Evolutionary conservation across 352 stramenopile species (phyloP).

Genomic region (Pythium apleroticum): DNA sequence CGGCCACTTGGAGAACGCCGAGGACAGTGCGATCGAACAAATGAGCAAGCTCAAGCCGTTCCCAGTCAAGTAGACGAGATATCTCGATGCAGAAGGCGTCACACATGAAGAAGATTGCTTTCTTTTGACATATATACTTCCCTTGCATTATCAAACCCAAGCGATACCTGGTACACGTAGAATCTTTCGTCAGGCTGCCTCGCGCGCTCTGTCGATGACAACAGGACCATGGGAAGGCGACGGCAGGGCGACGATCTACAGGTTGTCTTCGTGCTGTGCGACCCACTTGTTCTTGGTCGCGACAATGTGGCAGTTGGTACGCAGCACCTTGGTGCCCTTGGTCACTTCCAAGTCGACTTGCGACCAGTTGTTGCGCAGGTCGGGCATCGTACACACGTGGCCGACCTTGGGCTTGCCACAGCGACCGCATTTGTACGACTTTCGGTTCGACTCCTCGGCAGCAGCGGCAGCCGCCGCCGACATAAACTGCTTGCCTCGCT

Average conservation of each 20-base stretch:
- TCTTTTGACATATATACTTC: background rate
- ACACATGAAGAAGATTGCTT: background rate
- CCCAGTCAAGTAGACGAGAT: constrained; percentile 33
- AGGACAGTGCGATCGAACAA: constrained; percentile 54
- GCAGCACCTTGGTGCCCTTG: constrained; percentile 72
- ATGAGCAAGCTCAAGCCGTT: constrained; percentile 54
- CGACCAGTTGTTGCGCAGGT: constrained; percentile 86
- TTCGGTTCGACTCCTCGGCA: constrained; percentile 47
- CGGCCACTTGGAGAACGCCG: constrained; percentile 46
- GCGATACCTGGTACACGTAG: background rate
- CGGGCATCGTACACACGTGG: constrained; percentile 84
- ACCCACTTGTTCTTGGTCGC: constrained; percentile 68
- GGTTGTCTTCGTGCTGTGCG: constrained; percentile 61
- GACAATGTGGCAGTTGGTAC: constrained; percentile 73
- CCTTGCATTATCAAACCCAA: background rate
- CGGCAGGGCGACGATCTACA: constrained; percentile 4
- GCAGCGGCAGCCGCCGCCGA: constrained; percentile 25
- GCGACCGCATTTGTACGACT: constrained; percentile 86
- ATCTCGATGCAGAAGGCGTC: background rate
- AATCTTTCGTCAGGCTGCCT: background rate
- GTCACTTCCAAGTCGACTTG: constrained; percentile 77
- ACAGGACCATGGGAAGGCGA: background rate
- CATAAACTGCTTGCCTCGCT: constrained; percentile 28
- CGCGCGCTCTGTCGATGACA: background rate
- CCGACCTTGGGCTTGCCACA: constrained; percentile 85